Conservation (phyloP, 1,284 basidiomycete genomes). For the Calocybe gambosa region DNA sequence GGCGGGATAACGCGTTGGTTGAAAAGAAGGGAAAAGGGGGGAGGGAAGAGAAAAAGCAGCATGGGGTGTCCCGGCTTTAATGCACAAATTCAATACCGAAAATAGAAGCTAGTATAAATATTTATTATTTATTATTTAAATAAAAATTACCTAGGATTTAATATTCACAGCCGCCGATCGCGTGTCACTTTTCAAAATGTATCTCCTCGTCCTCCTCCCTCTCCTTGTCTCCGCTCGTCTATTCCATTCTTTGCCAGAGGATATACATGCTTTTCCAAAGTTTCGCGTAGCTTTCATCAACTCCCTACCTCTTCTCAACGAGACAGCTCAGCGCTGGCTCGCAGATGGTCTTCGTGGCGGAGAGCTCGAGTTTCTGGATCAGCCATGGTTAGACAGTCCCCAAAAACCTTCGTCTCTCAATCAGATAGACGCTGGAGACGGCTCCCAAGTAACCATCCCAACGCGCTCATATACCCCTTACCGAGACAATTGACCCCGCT, state of each 20-base stretch:
- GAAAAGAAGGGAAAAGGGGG: slow-evolving; percentile 34
- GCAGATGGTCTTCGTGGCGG: slow-evolving; percentile 62
- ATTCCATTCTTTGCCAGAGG: slow-evolving; percentile 69
- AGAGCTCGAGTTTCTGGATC: slow-evolving; percentile 69
- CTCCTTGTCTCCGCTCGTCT: slow-evolving; percentile 35
- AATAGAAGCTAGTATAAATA: slow-evolving; percentile 47
- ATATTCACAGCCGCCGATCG: slow-evolving; percentile 26
- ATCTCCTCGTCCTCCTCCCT: slow-evolving; percentile 18
- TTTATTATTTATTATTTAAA: slow-evolving; percentile 14
- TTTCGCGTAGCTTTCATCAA: slow-evolving; percentile 79
- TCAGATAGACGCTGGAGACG: slow-evolving; percentile 42
- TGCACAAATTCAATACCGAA: slow-evolving; percentile 61
- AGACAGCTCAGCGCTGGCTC: slow-evolving; percentile 72
- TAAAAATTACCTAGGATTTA: slow-evolving; percentile 21
- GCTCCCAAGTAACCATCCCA: slow-evolving; percentile 13
- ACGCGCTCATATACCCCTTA: slow-evolving; percentile 17
- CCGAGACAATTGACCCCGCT: slow-evolving; percentile 20
- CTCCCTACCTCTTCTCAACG: slow-evolving; percentile 65
- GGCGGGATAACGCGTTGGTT: slow-evolving; percentile 24
- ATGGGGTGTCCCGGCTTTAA: slow-evolving; percentile 60
- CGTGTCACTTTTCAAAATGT: slow-evolving; percentile 9
- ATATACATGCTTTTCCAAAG: slow-evolving; percentile 80
- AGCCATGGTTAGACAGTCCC: slow-evolving; percentile 44
- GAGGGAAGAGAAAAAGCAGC: slow-evolving; percentile 50
- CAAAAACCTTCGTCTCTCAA: slow-evolving; percentile 34